Conservation (phyloP, 2,329 filamentous ascomycete genomes). For the Didymella exigua region DNA sequence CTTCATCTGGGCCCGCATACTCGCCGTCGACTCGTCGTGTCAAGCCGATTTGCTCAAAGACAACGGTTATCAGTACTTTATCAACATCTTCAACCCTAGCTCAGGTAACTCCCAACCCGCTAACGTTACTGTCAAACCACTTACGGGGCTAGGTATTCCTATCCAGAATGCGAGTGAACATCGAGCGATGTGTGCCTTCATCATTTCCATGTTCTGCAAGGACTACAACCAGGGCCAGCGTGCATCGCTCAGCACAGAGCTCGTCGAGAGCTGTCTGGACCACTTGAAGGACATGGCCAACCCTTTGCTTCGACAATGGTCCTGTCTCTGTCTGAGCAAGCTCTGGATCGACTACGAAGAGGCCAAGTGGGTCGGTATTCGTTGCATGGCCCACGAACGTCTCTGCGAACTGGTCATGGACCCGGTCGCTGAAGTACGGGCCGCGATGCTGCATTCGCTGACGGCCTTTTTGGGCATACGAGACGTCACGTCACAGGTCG, state of each 20-base stretch:
- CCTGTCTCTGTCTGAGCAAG: constrained; percentile 92
- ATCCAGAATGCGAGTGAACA: constrained; percentile 91
- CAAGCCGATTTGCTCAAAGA: constrained; percentile 95
- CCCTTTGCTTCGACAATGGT: constrained; percentile 89
- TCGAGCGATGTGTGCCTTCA: constrained; percentile 98
- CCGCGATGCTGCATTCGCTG: constrained; percentile 90
- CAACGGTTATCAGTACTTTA: constrained; percentile 96
- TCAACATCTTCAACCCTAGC: constrained; percentile 83
- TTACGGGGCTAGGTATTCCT: constrained; percentile 63
- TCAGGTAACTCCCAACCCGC: constrained; percentile 54
- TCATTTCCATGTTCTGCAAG: constrained; percentile 95
- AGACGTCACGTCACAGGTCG: constrained; percentile 88
- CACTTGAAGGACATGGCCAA: constrained; percentile 88
- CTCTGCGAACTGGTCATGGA: constrained; percentile 83
- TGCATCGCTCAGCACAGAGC: constrained; percentile 86
- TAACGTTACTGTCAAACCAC: not conserved
- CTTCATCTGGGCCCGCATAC: constrained; percentile 96
- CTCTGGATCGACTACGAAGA: constrained; percentile 90
- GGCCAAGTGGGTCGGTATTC: constrained; percentile 94
- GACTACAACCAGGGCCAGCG: constrained; percentile 89
- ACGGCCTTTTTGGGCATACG: constrained; percentile 94
- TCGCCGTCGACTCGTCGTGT: constrained; percentile 92
- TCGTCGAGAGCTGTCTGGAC: constrained; percentile 84
- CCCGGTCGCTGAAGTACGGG: constrained; percentile 87
- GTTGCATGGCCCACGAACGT: constrained; percentile 81